Conservation (phyloP, 148 eudicot species). For the Chenopodium berlandieri region DNA sequence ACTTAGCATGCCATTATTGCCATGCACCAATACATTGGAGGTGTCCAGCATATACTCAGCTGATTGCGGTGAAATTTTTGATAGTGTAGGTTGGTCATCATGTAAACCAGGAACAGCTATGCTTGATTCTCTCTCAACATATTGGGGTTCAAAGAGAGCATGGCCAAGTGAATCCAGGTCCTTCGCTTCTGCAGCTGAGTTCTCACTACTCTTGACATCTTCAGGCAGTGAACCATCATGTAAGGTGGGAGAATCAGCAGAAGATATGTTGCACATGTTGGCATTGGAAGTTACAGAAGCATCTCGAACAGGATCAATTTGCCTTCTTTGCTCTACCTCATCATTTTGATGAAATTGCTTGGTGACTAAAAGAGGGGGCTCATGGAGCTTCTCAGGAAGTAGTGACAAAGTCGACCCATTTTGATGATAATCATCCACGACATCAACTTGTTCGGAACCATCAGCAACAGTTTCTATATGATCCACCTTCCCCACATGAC, state of each 20-base stretch:
- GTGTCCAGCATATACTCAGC: constrained; percentile 11
- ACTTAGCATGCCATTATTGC: background rate
- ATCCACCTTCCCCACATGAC: constrained; percentile 14
- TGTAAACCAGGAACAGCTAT: constrained; percentile 12
- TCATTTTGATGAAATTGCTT: constrained; percentile 31
- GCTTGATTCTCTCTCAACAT: constrained; percentile 20
- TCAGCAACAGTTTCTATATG: constrained; percentile 19
- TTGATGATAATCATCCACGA: constrained; percentile 21
- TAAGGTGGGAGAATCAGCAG: constrained; percentile 6
- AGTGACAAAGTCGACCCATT: constrained; percentile 24
- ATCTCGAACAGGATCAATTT: constrained; percentile 26
- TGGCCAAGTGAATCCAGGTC: constrained; percentile 8
- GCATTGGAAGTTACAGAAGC: constrained; percentile 23
- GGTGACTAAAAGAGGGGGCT: constrained; percentile 19
- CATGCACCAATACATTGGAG: constrained; percentile 9
- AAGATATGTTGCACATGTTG: constrained; percentile 3
- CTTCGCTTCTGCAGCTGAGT: constrained; percentile 26
- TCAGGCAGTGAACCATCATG: constrained; percentile 15
- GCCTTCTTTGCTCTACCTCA: constrained; percentile 23
- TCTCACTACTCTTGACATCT: constrained; percentile 20
- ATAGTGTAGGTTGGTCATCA: constrained; percentile 29
- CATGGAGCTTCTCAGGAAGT: constrained; percentile 22
- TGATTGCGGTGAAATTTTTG: constrained; percentile 29
- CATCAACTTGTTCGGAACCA: constrained; percentile 19
- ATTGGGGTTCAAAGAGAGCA: constrained; percentile 19